phyloP scores from a whole-genome alignment of 345 rosid species.

The Nephelium lappaceum region DNA sequence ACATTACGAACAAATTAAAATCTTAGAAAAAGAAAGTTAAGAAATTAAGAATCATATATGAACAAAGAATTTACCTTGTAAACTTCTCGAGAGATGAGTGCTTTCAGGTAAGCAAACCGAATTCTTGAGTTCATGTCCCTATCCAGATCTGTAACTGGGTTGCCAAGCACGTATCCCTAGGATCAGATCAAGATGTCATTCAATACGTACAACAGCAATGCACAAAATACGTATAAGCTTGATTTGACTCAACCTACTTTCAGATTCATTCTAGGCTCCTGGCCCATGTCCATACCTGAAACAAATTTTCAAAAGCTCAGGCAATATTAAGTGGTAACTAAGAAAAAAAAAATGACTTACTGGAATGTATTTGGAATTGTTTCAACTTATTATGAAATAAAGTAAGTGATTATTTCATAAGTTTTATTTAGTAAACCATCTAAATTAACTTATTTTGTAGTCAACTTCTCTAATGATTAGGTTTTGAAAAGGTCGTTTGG shows the following conservation, averaged over 20 bases:
- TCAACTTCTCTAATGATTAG: too few species aligned
- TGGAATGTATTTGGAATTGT: too few species aligned
- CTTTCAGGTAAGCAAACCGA: conserved; percentile 10
- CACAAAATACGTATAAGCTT: not conserved
- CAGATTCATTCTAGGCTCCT: conserved; percentile 9
- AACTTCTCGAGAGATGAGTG: conserved; percentile 22
- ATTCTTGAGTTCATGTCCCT: conserved; percentile 17
- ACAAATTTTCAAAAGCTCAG: not conserved
- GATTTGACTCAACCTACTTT: conserved; percentile 1
- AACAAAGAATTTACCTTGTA: conserved; percentile 29
- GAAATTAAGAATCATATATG: too few species aligned
- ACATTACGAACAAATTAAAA: too few species aligned
- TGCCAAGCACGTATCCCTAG: conserved; percentile 37
- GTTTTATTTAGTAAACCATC: too few species aligned
- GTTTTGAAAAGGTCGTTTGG: too few species aligned
- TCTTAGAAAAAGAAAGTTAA: too few species aligned
- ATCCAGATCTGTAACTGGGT: conserved; percentile 19
- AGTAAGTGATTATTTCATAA: too few species aligned
- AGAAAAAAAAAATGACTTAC: too few species aligned
- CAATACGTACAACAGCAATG: not conserved
- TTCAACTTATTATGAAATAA: too few species aligned
- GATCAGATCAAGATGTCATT: not conserved
- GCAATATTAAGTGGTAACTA: too few species aligned
- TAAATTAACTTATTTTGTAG: too few species aligned
- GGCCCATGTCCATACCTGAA: not conserved